phyloP scores from a whole-genome alignment of 1,284 basidiomycete species.

The Moesziomyces sp. region DNA sequence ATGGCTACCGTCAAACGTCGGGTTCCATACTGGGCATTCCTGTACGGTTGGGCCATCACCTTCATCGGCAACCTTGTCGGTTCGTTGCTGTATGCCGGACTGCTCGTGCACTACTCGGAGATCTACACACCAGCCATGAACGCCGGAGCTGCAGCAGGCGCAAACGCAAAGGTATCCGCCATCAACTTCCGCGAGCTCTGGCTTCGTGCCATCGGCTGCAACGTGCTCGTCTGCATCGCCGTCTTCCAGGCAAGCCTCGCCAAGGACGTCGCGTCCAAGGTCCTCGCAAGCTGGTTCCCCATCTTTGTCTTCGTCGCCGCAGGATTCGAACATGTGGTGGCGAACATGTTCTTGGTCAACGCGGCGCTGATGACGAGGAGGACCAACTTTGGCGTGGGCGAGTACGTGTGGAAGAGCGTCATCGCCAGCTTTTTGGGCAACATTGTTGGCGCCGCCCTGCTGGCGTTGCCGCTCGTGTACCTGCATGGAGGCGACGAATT shows the following conservation, averaged over 20 bases:
- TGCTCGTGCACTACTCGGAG: constrained; percentile 69
- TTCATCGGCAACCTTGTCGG: constrained; percentile 79
- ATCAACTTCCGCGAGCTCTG: constrained; percentile 72
- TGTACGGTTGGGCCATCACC: constrained; percentile 71
- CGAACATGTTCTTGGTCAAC: constrained; percentile 75
- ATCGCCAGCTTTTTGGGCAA: constrained; percentile 78
- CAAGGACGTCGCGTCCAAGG: constrained; percentile 78
- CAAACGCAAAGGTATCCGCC: constrained; percentile 40
- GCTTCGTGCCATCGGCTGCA: constrained; percentile 80
- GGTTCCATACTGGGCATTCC: constrained; percentile 54
- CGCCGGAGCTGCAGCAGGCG: constrained; percentile 29
- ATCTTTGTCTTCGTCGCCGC: constrained; percentile 79
- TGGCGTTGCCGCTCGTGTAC: constrained; percentile 70
- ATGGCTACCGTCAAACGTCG: constrained; percentile 53
- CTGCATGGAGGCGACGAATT: constrained; percentile 54
- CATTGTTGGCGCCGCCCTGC: constrained; percentile 74
- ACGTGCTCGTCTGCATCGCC: constrained; percentile 81
- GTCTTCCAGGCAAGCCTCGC: constrained; percentile 82
- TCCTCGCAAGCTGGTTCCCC: constrained; percentile 79
- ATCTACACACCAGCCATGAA: constrained; percentile 48
- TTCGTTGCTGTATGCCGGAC: constrained; percentile 77
- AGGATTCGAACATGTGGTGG: constrained; percentile 76
- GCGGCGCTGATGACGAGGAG: constrained; percentile 71
- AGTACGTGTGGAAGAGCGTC: constrained; percentile 78
- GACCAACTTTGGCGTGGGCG: constrained; percentile 65